Evolutionary conservation across 805 yeast species (phyloP).

Genomic region (Teunomyces cretensis): DNA sequence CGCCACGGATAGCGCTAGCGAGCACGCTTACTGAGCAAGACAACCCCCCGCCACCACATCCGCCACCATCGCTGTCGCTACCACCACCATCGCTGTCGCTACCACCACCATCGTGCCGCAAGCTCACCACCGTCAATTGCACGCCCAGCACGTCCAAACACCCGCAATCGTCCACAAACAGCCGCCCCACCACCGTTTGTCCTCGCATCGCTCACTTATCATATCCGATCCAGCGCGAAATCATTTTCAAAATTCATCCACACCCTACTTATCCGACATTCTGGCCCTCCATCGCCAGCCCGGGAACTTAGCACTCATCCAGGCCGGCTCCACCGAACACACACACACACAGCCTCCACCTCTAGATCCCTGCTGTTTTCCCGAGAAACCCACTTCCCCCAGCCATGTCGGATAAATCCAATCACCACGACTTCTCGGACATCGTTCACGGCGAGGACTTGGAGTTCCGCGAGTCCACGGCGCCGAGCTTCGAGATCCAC

Average conservation of each 20-base stretch:
- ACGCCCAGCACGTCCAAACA: too few species aligned
- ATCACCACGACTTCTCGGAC: slow-evolving; percentile 32
- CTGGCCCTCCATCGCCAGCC: not conserved
- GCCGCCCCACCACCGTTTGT: too few species aligned
- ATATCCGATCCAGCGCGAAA: not conserved
- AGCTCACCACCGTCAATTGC: too few species aligned
- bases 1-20: not conserved
- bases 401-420: not conserved
- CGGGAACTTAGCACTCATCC: not conserved
- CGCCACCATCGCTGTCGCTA: too few species aligned
- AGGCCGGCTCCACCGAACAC: not conserved
- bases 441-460: slow-evolving; percentile 38
- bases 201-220: not conserved
- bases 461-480: slow-evolving; percentile 27
- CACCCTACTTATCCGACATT: not conserved
- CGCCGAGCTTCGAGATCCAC: slow-evolving; percentile 13
- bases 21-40: too few species aligned
- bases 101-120: too few species aligned
- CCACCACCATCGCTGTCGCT: too few species aligned
- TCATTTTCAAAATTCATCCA: not conserved
- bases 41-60: too few species aligned
- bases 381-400: not conserved
- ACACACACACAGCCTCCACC: not conserved
- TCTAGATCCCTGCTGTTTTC: not conserved
- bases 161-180: not conserved